Percentiles rank a stretch among this genome's conserved stretches.
These are phyloP conservation scores for Taiozyma sp. DNA, from an alignment of 1,139 yeast species.

Conservation along the genomic window DNA sequence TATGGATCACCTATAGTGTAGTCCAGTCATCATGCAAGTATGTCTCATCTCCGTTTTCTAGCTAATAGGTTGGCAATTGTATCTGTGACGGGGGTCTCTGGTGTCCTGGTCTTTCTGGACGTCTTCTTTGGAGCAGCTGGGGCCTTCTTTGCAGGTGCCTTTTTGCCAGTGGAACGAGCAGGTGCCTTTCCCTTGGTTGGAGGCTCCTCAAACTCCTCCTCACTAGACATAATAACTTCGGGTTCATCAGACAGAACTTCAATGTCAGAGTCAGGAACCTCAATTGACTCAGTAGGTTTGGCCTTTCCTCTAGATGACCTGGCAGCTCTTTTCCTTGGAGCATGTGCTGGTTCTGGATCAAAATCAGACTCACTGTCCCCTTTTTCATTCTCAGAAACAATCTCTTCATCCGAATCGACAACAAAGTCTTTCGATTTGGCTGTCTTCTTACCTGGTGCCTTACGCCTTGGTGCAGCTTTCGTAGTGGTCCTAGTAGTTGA, in stretches of 20 bases:
- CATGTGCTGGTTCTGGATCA: neutral
- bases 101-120: constrained; percentile 5
- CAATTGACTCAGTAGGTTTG: neutral
- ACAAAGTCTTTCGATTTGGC: constrained; percentile 1
- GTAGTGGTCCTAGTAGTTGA: neutral
- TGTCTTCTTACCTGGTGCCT: neutral
- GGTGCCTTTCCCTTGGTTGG: constrained; percentile 3
- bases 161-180: constrained; percentile 4
- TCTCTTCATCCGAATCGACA: constrained; percentile 1
- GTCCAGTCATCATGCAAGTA: neutral
- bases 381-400: neutral
- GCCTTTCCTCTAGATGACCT: neutral
- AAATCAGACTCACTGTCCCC: constrained; percentile 1
- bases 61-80: constrained; percentile 22
- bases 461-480: neutral
- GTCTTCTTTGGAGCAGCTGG: neutral
- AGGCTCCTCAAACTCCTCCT: constrained; percentile 7
- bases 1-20: neutral
- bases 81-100: constrained; percentile 24
- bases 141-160: constrained; percentile 3
- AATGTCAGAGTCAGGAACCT: neutral
- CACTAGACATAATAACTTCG: constrained; percentile 6
- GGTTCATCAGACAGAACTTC: constrained; percentile 1
- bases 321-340: neutral
- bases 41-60: constrained; percentile 11